These are phyloP conservation scores for Ziziphus jujuba DNA, from an alignment of 306 rosid genomes.

Conservation along the genomic window DNA sequence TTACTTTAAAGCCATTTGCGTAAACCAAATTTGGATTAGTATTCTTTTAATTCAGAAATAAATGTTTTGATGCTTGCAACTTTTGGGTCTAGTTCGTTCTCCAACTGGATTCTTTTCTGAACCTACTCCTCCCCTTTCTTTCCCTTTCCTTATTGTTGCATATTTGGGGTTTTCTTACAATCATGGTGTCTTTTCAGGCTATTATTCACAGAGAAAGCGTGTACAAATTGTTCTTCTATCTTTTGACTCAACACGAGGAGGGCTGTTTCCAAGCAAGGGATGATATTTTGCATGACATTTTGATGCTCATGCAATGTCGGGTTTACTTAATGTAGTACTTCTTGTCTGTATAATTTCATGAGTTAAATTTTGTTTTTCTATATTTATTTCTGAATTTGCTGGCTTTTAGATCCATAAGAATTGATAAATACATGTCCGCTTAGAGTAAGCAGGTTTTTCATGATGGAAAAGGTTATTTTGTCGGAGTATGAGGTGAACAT, in stretches of 20 bases:
- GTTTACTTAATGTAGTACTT: conserved; percentile 47
- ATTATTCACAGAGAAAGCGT: conserved; percentile 30
- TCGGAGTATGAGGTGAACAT: no score
- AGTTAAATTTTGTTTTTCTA: background rate
- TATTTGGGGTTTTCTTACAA: conserved; percentile 24
- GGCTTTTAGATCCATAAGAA: no score
- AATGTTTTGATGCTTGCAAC: background rate
- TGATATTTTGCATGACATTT: conserved; percentile 35
- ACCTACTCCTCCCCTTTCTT: background rate
- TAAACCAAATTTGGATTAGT: no score
- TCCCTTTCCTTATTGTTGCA: background rate
- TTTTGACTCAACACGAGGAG: conserved; percentile 19
- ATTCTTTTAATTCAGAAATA: no score
- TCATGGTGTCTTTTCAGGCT: conserved; percentile 48
- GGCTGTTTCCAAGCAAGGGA: conserved; percentile 25
- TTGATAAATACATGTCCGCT: background rate
- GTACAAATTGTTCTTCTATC: conserved; percentile 34
- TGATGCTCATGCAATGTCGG: conserved; percentile 52
- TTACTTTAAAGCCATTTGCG: no score
- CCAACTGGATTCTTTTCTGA: background rate
- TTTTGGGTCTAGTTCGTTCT: background rate
- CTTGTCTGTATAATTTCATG: conserved; percentile 8
- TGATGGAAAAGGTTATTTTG: background rate
- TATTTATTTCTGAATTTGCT: background rate
- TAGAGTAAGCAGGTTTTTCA: background rate